Percentiles rank a stretch among this genome's conserved stretches.
phyloP scores from a whole-genome alignment of 2,329 filamentous ascomycete species.

The Biscogniauxia sp. region DNA sequence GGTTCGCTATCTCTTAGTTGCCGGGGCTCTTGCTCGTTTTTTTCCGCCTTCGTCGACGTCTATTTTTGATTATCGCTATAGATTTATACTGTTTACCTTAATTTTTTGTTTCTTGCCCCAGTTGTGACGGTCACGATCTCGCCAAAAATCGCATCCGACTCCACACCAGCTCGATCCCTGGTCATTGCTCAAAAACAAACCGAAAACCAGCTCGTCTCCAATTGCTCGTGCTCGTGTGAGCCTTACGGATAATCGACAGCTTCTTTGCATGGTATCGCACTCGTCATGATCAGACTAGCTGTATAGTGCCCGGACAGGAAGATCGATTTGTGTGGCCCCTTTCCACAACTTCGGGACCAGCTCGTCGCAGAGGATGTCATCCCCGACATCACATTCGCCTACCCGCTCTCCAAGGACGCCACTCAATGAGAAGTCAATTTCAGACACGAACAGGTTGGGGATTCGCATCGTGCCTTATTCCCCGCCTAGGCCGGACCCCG shows the following conservation, averaged over 20 bases:
- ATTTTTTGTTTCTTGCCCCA: conserved; percentile 13
- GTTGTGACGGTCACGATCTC: conserved; percentile 12
- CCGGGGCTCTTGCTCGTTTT: conserved; percentile 16
- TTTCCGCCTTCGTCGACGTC: conserved; percentile 13
- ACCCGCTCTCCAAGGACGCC: conserved; percentile 29
- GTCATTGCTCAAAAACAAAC: conserved; percentile 2
- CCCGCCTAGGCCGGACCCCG: conserved; percentile 38
- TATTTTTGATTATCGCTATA: conserved; percentile 1
- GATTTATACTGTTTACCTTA: conserved; percentile 12
- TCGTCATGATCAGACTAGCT: conserved; percentile 21
- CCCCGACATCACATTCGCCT: conserved; percentile 28
- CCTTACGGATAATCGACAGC: conserved; percentile 6
- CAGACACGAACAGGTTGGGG: conserved; percentile 40
- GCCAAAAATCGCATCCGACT: conserved; percentile 13
- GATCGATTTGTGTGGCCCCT: conserved; percentile 12
- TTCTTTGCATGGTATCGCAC: conserved; percentile 17
- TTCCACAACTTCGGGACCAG: conserved; percentile 18
- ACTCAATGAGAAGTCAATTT: conserved; percentile 39
- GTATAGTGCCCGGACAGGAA: conserved; percentile 14
- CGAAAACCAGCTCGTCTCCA: not conserved
- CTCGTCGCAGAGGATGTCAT: conserved; percentile 32
- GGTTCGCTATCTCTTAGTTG: conserved; percentile 13
- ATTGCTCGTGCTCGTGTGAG: conserved; percentile 6
- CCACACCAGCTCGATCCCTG: conserved; percentile 14
- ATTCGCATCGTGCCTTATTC: conserved; percentile 51